These are phyloP conservation scores for Globisporangium barbulae DNA, from an alignment of 352 stramenopile species.

Conservation along the genomic window DNA sequence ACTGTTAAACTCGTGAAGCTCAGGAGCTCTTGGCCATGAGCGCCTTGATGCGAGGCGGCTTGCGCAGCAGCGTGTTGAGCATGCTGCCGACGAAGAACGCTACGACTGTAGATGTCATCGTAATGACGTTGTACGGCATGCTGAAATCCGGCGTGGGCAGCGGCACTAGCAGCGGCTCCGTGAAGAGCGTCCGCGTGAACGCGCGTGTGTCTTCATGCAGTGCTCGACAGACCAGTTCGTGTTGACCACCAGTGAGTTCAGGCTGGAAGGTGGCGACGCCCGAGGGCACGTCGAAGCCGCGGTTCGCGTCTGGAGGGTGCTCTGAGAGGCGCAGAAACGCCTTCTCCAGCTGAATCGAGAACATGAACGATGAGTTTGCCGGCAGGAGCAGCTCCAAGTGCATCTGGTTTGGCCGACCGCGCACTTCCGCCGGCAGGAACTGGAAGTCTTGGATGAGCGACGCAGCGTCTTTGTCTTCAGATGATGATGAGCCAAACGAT, in stretches of 20 bases:
- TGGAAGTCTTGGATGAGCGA: conserved; percentile 27
- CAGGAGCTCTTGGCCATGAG: conserved; percentile 35
- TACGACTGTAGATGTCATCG: conserved; percentile 86
- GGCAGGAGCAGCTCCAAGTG: conserved; percentile 48
- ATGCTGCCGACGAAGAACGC: conserved; percentile 85
- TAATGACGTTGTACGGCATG: conserved; percentile 92
- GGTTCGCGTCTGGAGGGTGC: conserved; percentile 83
- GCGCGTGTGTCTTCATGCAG: background rate
- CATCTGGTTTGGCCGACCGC: conserved; percentile 54
- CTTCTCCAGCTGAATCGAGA: conserved; percentile 81
- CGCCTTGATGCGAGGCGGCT: conserved; percentile 62
- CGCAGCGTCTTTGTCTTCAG: conserved; percentile 12
- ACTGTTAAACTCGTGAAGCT: background rate
- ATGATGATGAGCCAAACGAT: background rate
- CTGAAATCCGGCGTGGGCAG: conserved; percentile 87
- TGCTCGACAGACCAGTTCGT: conserved; percentile 13
- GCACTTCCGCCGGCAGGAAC: conserved; percentile 62
- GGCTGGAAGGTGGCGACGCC: conserved; percentile 49
- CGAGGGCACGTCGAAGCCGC: conserved; percentile 78
- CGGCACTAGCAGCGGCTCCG: conserved; percentile 75
- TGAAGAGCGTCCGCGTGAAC: conserved; percentile 54
- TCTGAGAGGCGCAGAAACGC: conserved; percentile 77
- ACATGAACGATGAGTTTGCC: conserved; percentile 45
- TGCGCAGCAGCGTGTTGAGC: conserved; percentile 77
- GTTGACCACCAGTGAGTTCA: background rate